phyloP scores from a whole-genome alignment of 805 yeast species.

The Yamadazyma sp. region DNA sequence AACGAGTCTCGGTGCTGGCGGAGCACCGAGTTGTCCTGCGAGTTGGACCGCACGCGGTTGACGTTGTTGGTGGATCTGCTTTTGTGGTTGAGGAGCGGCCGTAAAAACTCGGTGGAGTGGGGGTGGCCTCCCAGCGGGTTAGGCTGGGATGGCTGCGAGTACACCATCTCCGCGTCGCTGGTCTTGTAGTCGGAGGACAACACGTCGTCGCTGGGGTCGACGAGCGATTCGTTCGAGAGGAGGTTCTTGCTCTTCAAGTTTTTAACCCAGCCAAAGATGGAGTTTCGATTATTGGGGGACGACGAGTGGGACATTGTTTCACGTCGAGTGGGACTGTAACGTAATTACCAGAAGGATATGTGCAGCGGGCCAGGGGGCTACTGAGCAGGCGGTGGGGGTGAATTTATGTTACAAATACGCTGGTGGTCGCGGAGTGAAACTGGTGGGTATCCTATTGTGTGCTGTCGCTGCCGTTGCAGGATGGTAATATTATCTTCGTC shows the following conservation, averaged over 20 bases:
- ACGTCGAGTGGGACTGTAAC: no score
- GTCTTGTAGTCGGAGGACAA: conserved; percentile 12
- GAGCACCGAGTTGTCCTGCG: conserved; percentile 17
- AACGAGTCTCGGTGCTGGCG: conserved; percentile 53
- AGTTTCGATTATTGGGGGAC: conserved; percentile 39
- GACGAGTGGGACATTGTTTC: conserved; percentile 37
- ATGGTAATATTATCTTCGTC: no score
- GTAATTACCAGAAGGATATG: no score
- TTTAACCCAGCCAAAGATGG: conserved; percentile 48
- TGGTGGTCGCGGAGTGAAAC: no score
- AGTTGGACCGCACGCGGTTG: conserved; percentile 38
- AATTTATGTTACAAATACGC: no score
- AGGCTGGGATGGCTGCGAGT: no score
- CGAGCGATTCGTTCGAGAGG: conserved; percentile 38
- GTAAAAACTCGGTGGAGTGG: conserved; percentile 23
- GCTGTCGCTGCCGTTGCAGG: no score
- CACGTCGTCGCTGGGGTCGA: conserved; percentile 27
- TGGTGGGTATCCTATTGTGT: no score
- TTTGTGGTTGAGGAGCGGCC: conserved; percentile 52
- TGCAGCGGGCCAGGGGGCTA: no score
- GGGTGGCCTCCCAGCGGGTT: no score
- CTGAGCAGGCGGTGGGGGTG: no score
- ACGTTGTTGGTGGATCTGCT: conserved; percentile 51
- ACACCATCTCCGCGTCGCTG: conserved; percentile 13
- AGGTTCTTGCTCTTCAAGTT: conserved; percentile 38